phyloP scores from a whole-genome alignment of 139 green algal species.

The Chlamydomonas sp. region DNA sequence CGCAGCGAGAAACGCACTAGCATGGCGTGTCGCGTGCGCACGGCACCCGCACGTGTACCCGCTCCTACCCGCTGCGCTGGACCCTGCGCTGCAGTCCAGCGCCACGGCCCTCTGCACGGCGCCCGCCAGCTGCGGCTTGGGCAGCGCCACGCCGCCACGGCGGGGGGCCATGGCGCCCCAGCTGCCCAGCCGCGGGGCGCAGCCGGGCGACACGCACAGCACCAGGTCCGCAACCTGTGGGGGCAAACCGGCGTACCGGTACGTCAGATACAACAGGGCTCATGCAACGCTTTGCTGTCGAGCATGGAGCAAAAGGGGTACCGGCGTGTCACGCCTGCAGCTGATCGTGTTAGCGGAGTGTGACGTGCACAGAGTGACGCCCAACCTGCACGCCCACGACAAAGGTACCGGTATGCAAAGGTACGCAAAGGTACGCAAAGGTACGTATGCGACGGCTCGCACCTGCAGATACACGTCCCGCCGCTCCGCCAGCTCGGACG shows the following conservation, averaged over 20 bases:
- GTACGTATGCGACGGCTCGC: not conserved
- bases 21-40: too few relatives aligned
- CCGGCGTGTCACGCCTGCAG: too few relatives aligned
- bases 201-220: slow-evolving; percentile 13
- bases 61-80: not conserved
- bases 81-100: not conserved
- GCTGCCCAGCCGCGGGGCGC: not conserved
- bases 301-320: not conserved
- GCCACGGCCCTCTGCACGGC: not conserved
- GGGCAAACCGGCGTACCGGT: too few relatives aligned
- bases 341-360: not conserved
- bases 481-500: not conserved
- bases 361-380: not conserved
- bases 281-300: not conserved
- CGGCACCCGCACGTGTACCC: not conserved
- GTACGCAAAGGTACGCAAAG: not conserved
- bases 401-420: too few relatives aligned
- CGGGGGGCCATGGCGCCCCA: slow-evolving; percentile 12
- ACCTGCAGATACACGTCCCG: slow-evolving; percentile 24
- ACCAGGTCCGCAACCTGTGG: slow-evolving; percentile 8
- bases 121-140: slow-evolving; percentile 16
- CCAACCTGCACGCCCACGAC: not conserved
- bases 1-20: too few relatives aligned
- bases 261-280: too few relatives aligned
- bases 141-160: not conserved